Percentiles rank a stretch among this genome's conserved stretches.
These are phyloP conservation scores for Penicillium olsonii DNA, from an alignment of 2,329 filamentous ascomycete genomes.

Conservation along the genomic window DNA sequence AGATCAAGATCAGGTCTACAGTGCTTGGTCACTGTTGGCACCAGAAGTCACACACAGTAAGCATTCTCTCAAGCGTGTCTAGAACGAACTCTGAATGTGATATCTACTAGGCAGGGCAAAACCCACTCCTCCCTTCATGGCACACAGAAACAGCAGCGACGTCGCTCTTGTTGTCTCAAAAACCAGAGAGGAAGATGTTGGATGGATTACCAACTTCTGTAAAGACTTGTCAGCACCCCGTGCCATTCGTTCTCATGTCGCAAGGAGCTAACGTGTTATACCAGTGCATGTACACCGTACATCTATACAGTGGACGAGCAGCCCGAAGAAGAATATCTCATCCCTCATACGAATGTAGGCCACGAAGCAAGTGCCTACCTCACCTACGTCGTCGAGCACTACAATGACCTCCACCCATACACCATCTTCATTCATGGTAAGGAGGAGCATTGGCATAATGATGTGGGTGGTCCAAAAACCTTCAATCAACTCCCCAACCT, in stretches of 20 bases:
- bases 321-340: slow-evolving; percentile 5
- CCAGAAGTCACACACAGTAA: too few relatives aligned
- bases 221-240: background rate
- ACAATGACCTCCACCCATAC: slow-evolving; percentile 60
- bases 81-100: too few relatives aligned
- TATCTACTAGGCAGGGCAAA: too few relatives aligned
- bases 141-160: too few relatives aligned
- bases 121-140: too few relatives aligned
- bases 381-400: slow-evolving; percentile 63
- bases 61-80: too few relatives aligned
- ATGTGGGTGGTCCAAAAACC: slow-evolving; percentile 42
- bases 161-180: background rate
- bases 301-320: background rate
- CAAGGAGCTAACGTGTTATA: background rate
- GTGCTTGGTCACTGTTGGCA: too few relatives aligned
- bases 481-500: slow-evolving; percentile 32
- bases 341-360: slow-evolving; percentile 46
- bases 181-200: background rate
- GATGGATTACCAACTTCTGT: background rate
- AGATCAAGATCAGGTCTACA: too few relatives aligned
- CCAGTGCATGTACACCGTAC: background rate
- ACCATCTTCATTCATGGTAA: slow-evolving; percentile 64
- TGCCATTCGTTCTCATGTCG: background rate
- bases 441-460: slow-evolving; percentile 59
- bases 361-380: slow-evolving; percentile 66